Evolutionary conservation across 169 alveolate genomes (phyloP).

Genomic region (Besnoitia besnoiti): DNA sequence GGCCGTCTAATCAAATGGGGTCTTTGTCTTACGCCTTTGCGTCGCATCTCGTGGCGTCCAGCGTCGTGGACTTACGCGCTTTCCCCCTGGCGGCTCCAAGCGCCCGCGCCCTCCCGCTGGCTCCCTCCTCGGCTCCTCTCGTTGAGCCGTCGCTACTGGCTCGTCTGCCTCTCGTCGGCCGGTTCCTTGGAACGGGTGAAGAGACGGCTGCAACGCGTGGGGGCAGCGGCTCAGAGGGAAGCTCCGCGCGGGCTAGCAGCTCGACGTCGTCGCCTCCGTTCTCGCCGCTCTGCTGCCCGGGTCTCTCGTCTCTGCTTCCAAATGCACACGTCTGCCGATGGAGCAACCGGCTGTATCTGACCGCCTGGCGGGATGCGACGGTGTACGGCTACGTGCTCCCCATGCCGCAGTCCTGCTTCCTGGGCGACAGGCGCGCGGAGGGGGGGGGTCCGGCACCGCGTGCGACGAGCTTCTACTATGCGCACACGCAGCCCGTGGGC

Average conservation of each 20-base stretch:
- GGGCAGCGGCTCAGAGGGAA: neutral
- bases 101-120: neutral
- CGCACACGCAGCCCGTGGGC: neutral
- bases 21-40: neutral
- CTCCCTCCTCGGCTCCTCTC: neutral
- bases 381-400: slow-evolving; percentile 20
- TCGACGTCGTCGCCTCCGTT: neutral
- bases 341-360: neutral
- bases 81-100: slow-evolving; percentile 11
- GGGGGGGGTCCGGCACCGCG: neutral
- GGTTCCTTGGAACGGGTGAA: neutral
- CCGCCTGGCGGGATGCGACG: neutral
- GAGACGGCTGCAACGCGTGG: neutral
- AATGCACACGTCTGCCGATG: neutral
- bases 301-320: slow-evolving; percentile 5
- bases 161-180: neutral
- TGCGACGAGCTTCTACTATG: neutral
- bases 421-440: neutral
- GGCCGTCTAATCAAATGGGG: too few species aligned
- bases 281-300: neutral
- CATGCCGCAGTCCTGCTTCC: neutral
- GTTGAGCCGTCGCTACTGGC: neutral
- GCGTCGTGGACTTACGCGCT: neutral
- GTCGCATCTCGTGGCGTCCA: neutral
- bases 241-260: neutral